Conservation (phyloP, 495 filamentous ascomycete species). For the Penicillium antarcticum region DNA sequence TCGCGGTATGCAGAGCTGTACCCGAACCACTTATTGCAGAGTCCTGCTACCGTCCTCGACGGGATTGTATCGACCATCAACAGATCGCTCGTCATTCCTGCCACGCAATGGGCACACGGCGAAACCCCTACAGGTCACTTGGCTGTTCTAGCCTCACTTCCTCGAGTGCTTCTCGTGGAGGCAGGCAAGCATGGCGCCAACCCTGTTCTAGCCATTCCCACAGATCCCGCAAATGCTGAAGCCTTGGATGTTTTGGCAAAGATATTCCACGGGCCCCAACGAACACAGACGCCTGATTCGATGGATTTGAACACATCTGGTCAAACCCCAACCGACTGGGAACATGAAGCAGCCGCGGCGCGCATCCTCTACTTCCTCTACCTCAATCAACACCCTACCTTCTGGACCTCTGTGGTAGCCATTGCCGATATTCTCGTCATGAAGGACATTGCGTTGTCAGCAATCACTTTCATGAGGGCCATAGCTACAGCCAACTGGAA, state of each 20-base stretch:
- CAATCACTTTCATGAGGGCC: constrained; percentile 49
- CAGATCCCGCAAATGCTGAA: constrained; percentile 47
- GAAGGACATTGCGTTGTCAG: constrained; percentile 54
- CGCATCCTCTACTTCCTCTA: constrained; percentile 57
- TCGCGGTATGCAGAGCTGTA: constrained; percentile 53
- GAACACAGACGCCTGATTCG: constrained; percentile 19
- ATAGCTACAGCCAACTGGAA: constrained; percentile 57
- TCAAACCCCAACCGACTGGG: constrained; percentile 38
- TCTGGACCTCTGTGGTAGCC: constrained; percentile 52
- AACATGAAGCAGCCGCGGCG: constrained; percentile 50
- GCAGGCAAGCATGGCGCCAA: constrained; percentile 43
- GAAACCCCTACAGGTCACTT: constrained; percentile 52
- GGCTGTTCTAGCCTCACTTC: constrained; percentile 54
- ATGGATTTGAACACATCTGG: constrained; percentile 32
- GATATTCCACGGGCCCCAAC: constrained; percentile 52
- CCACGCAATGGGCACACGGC: constrained; percentile 49
- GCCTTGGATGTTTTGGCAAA: constrained; percentile 52
- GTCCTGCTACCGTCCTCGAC: constrained; percentile 33
- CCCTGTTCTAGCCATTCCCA: constrained; percentile 49
- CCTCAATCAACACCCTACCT: constrained; percentile 40
- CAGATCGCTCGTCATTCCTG: constrained; percentile 40
- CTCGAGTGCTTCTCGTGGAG: constrained; percentile 50
- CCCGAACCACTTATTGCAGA: constrained; percentile 52
- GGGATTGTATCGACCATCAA: constrained; percentile 46
- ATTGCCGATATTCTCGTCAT: constrained; percentile 57